phyloP scores from a whole-genome alignment of 2,329 filamentous ascomycete species.

The Lecanicillium sp. region DNA sequence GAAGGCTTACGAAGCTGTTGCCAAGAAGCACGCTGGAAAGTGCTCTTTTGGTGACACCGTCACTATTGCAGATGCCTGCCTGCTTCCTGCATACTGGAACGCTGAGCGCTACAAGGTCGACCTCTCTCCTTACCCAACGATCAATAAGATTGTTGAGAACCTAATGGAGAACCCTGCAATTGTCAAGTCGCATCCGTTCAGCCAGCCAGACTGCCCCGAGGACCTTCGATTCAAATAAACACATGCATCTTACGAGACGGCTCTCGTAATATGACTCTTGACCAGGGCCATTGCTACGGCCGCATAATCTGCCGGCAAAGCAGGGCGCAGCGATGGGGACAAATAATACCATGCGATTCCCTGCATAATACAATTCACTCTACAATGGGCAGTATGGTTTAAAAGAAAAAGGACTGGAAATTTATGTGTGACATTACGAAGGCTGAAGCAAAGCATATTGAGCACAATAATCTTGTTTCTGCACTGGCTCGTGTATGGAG shows the following conservation, averaged over 20 bases:
- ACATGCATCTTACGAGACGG: background rate
- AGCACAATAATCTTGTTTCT: too few relatives aligned
- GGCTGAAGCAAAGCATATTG: too few relatives aligned
- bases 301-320: too few relatives aligned
- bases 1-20: conserved; percentile 45
- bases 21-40: conserved; percentile 29
- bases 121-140: conserved; percentile 37
- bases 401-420: too few relatives aligned
- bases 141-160: conserved; percentile 35
- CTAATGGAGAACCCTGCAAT: conserved; percentile 43
- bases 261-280: too few relatives aligned
- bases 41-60: conserved; percentile 50
- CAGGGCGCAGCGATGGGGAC: too few relatives aligned
- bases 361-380: too few relatives aligned
- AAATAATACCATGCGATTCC: too few relatives aligned
- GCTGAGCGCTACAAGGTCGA: conserved; percentile 48
- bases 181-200: conserved; percentile 42
- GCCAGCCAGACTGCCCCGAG: conserved; percentile 40
- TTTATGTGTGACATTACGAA: too few relatives aligned
- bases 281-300: too few relatives aligned
- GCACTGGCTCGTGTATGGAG: too few relatives aligned
- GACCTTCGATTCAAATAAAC: conserved; percentile 16
- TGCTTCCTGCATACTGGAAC: conserved; percentile 51
- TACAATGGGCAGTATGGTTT: too few relatives aligned
- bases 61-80: conserved; percentile 49